Base-by-base conservation (phyloP, 257 asterid genomes). In the Linderniella brevidens region DNA sequence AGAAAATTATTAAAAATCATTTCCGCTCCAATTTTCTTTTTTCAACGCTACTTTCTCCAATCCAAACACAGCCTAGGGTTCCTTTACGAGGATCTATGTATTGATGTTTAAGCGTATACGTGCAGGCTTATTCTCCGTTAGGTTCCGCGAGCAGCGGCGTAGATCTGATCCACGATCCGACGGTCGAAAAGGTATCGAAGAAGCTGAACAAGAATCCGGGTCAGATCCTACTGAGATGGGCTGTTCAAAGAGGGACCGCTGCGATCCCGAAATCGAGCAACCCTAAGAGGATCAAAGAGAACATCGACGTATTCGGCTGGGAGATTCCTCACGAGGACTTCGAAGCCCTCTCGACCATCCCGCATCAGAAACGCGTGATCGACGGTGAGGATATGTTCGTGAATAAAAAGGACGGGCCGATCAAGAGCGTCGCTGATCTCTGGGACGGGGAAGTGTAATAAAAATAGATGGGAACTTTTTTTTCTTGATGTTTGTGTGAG, bases 221-320 rank as follows among this genome's bases (percentile, higher is more conserved):
- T 0, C 85, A 79, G 45, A 87, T 79, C 38, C 82, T 79, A 1
- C 68, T 74, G 56, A 76, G 72, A 56, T 82, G 94, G 92, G 86
- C 79, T 17, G 20, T 83, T 12, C 85, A 79, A 13, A 79, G 94
- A 58, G 86, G 92, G 17, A 83, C 90, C 0, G 66, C 74, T 44
- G 55, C 87, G 15, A 74, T 83, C 16, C 93, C 93, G 0, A 79
- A 76, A 58, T 76, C 85, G 0, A 64, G 51, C 37, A 53, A 69
- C 53, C n/a, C 65, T 1, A 67, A 75, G 1, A 64, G 80, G 62
- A 79, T 79, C 46, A 58, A 64, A 19, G 80, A 79, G 61, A 83
- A 83, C 43, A 51, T 70, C 15, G 64, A 55, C 8, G 80, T 83
- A 0, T 77, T 77, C 49, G 48, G 64, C 0, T 79, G 92, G 83